Base-by-base conservation (phyloP, 2,329 filamentous ascomycete species). In the Trichophyton verrucosum region DNA sequence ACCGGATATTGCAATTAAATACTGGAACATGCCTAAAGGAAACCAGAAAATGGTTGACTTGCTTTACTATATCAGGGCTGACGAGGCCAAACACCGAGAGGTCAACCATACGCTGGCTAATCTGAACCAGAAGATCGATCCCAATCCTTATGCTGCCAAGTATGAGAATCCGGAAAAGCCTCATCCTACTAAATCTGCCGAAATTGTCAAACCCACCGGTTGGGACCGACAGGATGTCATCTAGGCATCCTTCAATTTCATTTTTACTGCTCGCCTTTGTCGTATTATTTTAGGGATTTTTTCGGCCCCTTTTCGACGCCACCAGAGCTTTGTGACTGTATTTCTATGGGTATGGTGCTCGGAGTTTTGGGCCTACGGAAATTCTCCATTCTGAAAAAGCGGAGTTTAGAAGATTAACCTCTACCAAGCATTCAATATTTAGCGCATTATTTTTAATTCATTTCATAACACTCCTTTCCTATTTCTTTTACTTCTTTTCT, bases 21-120 rank as follows among this genome's bases (percentile, higher is more conserved):
- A 99, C 76, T 99, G 91, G 90, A 84, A 88, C 47, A 96, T 99
- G 85, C 91, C 91, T 0, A 86, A 96, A 72, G 87, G 84, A 1
- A 79, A 87, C 61, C 82, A 86, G 27, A 88, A 85, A 1, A 96
- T 99, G 89, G 83, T 81, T 68, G 90, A 97, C 69, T 75, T 97
- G 63, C 80, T 97, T 59, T 76, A 94, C 58, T 96, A 97, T 72
- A 88, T 96, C 66, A 82, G 91, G 33, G 89, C 88, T n/a, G 88
- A 92, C 70, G 91, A 96, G 74, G 89, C 89, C 3, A 88, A 89
- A 72, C 91, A 95, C 70, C 82, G 94, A 38, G 94, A 96, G 70
- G 92, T 97, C 67, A 97, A 99, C 75, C 94, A 99, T 73, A 97
- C 94, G 0, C 76, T 99, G 47, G 85, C 88, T 58, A 97, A 97